These are phyloP conservation scores for Xylariaceae sp. DNA, from an alignment of 2,329 filamentous ascomycete species.

Conservation along the genomic window DNA sequence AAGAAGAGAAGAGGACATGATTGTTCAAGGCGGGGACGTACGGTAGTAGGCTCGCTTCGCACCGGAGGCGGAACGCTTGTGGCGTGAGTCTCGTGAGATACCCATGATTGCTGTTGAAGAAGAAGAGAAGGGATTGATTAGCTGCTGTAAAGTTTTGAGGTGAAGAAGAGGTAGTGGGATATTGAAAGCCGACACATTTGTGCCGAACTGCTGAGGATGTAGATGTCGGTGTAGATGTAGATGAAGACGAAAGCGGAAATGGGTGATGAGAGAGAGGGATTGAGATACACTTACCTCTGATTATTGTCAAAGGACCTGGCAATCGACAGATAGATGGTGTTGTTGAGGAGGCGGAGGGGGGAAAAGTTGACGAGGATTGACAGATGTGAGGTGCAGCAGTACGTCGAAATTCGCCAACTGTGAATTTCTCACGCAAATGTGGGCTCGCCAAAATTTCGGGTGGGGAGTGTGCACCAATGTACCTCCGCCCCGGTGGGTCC, in stretches of 20 bases:
- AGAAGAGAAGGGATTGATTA: slow-evolving; percentile 27
- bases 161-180: slow-evolving; percentile 3
- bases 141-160: no score
- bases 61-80: slow-evolving; percentile 99
- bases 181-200: background rate
- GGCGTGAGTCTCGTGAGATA: slow-evolving; percentile 99
- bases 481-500: no score
- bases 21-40: slow-evolving; percentile 46
- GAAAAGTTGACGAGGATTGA: background rate
- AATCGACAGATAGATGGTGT: slow-evolving; percentile 23
- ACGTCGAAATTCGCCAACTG: slow-evolving; percentile 16
- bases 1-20: slow-evolving; percentile 18
- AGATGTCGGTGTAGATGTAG: background rate
- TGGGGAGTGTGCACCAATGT: slow-evolving; percentile 7
- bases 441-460: slow-evolving; percentile 30
- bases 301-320: slow-evolving; percentile 26
- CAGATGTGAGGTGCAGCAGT: no score
- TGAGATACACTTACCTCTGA: slow-evolving; percentile 32
- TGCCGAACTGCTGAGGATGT: background rate
- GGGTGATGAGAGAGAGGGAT: background rate
- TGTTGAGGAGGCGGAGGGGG: slow-evolving; percentile 3
- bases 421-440: slow-evolving; percentile 26
- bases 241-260: slow-evolving; percentile 4
- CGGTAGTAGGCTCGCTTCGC: slow-evolving; percentile 94
- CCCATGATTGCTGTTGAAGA: slow-evolving; percentile 82